Percentiles rank a stretch among this genome's conserved stretches.
phyloP scores from a whole-genome alignment of 371 early-diverging fungal genomes.

The Rhizopus microsporus region DNA sequence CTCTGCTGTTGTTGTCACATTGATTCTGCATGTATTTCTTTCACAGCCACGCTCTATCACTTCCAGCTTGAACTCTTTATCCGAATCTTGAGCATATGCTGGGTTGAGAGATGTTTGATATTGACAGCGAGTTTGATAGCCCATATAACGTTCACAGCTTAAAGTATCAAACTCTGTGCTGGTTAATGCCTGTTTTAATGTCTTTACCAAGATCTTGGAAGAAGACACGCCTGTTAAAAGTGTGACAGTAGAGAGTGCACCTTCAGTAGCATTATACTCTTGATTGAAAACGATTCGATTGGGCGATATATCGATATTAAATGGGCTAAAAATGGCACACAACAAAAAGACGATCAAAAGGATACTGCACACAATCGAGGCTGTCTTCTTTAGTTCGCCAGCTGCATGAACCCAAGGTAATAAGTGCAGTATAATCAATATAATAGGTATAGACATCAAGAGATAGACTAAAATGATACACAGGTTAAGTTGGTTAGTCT shows the following conservation, averaged over 20 bases:
- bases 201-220: conserved; percentile 12
- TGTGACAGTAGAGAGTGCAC: conserved; percentile 19
- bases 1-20: conserved; percentile 14
- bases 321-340: conserved; percentile 18
- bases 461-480: conserved; percentile 32
- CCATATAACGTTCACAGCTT: conserved; percentile 9
- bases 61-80: conserved; percentile 9
- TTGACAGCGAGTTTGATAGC: conserved; percentile 23
- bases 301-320: conserved; percentile 22
- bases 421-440: conserved; percentile 26
- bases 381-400: conserved; percentile 19
- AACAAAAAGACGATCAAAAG: conserved; percentile 21
- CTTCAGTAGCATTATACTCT: conserved; percentile 25
- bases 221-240: conserved; percentile 24
- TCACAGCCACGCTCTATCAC: neutral
- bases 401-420: conserved; percentile 39
- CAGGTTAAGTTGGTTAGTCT: neutral
- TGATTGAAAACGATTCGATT: conserved; percentile 35
- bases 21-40: conserved; percentile 7
- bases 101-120: conserved; percentile 22
- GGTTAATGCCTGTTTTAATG: conserved; percentile 11
- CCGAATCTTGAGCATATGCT: conserved; percentile 16
- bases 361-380: conserved; percentile 3
- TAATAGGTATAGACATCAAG: conserved; percentile 24
- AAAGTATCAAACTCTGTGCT: conserved; percentile 17